These are phyloP conservation scores for Russula sp. DNA, from an alignment of 768 basidiomycete species.

Conservation along the genomic window DNA sequence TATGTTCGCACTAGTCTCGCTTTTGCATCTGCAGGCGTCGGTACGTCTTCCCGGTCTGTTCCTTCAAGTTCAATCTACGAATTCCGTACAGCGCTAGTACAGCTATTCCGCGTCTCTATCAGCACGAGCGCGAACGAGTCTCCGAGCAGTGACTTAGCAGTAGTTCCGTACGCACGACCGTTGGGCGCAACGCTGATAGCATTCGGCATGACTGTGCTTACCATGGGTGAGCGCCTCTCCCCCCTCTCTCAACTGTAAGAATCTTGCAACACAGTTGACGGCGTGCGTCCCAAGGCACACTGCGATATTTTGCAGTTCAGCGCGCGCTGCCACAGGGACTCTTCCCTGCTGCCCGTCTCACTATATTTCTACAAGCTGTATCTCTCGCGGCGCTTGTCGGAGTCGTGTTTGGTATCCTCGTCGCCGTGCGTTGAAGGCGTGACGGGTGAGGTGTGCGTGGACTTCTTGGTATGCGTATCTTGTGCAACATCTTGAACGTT, in stretches of 20 bases:
- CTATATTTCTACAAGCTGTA: slow-evolving; percentile 30
- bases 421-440: slow-evolving; percentile 21
- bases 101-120: slow-evolving; percentile 38
- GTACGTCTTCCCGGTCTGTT: slow-evolving; percentile 28
- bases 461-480: too few species aligned
- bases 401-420: slow-evolving; percentile 36
- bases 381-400: slow-evolving; percentile 31
- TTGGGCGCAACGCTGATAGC: slow-evolving; percentile 39
- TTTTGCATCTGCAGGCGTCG: slow-evolving; percentile 46
- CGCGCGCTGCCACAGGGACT: slow-evolving; percentile 33
- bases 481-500: too few species aligned
- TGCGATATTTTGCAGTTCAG: slow-evolving; percentile 39
- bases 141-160: slow-evolving; percentile 4
- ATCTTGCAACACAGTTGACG: neutral
- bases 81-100: slow-evolving; percentile 36
- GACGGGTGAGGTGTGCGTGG: too few species aligned
- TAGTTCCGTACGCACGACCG: slow-evolving; percentile 35
- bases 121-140: slow-evolving; percentile 24
- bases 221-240: slow-evolving; percentile 28
- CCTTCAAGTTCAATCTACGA: neutral
- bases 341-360: slow-evolving; percentile 39
- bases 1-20: slow-evolving; percentile 47
- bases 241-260: neutral
- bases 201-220: slow-evolving; percentile 34
- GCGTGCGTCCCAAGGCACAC: slow-evolving; percentile 26